These are phyloP conservation scores for Rhodotorula babjevae DNA, from an alignment of 768 basidiomycete genomes.

Conservation along the genomic window DNA sequence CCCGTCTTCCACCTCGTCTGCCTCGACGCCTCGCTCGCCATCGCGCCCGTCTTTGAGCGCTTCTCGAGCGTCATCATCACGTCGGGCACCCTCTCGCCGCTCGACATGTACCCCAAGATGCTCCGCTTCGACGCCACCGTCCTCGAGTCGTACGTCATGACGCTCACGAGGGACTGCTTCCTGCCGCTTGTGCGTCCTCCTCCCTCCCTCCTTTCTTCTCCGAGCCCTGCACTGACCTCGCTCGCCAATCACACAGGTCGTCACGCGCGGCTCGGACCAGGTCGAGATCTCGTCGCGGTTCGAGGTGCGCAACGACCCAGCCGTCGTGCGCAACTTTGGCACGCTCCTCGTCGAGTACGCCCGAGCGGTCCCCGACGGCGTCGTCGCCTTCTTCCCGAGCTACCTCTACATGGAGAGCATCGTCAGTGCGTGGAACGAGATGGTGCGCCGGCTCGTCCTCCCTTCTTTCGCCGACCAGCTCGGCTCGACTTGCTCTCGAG, in stretches of 20 bases:
- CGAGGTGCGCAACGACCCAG: conserved; percentile 97
- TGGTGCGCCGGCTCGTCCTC: conserved; percentile 59
- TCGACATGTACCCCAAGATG: conserved; percentile 99
- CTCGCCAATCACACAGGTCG: conserved; percentile 58
- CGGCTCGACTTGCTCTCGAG: too few relatives aligned
- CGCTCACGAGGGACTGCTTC: conserved; percentile 90
- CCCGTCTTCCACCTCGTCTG: conserved; percentile 98
- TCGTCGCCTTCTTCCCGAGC: conserved; percentile 98
- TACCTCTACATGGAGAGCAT: conserved; percentile 99
- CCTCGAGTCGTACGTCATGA: conserved; percentile 97
- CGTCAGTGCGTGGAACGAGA: conserved; percentile 99
- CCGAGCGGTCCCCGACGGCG: conserved; percentile 95
- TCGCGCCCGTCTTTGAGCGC: conserved; percentile 94
- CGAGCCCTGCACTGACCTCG: too few relatives aligned
- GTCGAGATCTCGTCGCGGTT: conserved; percentile 97
- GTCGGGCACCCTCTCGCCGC: conserved; percentile 92
- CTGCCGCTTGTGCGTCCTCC: conserved; percentile 68
- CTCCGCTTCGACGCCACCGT: conserved; percentile 94
- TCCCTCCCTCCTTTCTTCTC: not conserved
- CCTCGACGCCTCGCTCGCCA: conserved; percentile 93
- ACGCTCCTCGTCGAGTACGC: conserved; percentile 97
- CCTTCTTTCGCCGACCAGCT: not conserved
- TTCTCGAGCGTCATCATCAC: conserved; percentile 98
- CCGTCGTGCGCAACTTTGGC: conserved; percentile 97
- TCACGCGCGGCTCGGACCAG: conserved; percentile 96